Conservation (phyloP, 225 moss, liverwort and hornwort species). For the Takakia lepidozioides region DNA sequence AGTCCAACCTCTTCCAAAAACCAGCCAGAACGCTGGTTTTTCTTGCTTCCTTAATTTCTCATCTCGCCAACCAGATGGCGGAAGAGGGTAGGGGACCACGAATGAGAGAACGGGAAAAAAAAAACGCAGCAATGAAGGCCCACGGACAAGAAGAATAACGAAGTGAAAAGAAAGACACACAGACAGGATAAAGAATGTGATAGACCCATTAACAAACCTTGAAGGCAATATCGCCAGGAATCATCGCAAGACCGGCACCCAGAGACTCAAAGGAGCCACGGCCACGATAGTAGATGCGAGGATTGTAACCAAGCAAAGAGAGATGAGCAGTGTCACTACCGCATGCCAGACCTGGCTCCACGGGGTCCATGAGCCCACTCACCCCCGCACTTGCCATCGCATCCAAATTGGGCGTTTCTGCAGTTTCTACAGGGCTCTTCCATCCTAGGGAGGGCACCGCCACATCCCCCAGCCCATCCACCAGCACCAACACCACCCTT, state of each 20-base stretch:
- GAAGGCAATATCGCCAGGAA: conserved; percentile 98
- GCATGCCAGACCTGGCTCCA: conserved; percentile 92
- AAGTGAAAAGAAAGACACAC: neutral
- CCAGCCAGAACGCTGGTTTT: no score
- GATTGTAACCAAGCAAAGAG: conserved; percentile 80
- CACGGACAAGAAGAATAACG: no score
- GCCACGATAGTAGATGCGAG: conserved; percentile 76
- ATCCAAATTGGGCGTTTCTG: conserved; percentile 77
- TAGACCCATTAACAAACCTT: conserved; percentile 42
- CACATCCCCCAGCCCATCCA: conserved; percentile 88
- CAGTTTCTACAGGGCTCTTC: conserved; percentile 73
- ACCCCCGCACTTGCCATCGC: conserved; percentile 81
- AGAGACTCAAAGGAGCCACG: conserved; percentile 97
- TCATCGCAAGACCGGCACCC: conserved; percentile 91
- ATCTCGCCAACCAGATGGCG: no score
- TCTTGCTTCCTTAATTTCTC: no score
- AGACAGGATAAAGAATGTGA: neutral
- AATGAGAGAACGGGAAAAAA: no score
- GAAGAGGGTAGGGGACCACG: no score
- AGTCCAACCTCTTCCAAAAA: no score
- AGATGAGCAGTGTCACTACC: conserved; percentile 96
- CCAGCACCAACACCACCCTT: conserved; percentile 77
- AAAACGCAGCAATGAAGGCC: no score
- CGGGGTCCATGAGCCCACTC: conserved; percentile 93
- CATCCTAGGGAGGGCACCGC: conserved; percentile 63